Percentiles rank a stretch among this genome's conserved stretches.
Evolutionary conservation across 1,139 yeast species (phyloP).

Genomic region (Arxiozyma slooffiae): DNA sequence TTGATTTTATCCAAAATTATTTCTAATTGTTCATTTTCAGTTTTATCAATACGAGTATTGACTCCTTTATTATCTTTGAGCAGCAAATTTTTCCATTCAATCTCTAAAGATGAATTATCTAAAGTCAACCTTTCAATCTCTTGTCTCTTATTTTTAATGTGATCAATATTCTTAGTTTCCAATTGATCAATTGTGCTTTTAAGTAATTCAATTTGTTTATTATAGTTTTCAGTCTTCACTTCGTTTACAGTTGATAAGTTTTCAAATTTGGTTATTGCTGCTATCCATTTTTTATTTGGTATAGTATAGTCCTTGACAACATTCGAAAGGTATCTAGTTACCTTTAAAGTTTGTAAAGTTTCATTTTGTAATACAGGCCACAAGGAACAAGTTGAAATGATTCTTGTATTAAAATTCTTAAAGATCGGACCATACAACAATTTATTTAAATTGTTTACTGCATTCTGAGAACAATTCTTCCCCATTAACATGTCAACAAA

Average conservation of each 20-base stretch:
- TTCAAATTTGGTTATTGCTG: constrained; percentile 37
- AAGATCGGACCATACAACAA: constrained; percentile 57
- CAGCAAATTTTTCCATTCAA: background rate
- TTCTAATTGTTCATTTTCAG: background rate
- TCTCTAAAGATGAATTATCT: constrained; percentile 1
- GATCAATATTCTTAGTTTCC: background rate
- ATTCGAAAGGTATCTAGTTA: constrained; percentile 46
- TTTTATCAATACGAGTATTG: background rate
- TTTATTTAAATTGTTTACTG: constrained; percentile 50
- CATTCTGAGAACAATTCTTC: background rate
- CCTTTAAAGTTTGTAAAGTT: constrained; percentile 70
- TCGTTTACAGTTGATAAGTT: constrained; percentile 25
- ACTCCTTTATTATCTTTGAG: background rate
- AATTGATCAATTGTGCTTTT: constrained; percentile 26
- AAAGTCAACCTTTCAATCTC: background rate
- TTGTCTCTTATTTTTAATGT: background rate
- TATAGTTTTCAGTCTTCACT: background rate
- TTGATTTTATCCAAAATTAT: constrained; percentile 13
- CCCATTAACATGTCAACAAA: background rate
- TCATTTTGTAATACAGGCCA: constrained; percentile 52
- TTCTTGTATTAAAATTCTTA: constrained; percentile 74
- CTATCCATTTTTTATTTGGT: constrained; percentile 46
- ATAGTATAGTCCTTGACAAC: constrained; percentile 58
- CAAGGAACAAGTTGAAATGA: constrained; percentile 73
- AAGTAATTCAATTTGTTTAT: constrained; percentile 37